Evolutionary conservation across 2,329 filamentous ascomycete genomes (phyloP).

Genomic region (Hymenoscyphus repandus): DNA sequence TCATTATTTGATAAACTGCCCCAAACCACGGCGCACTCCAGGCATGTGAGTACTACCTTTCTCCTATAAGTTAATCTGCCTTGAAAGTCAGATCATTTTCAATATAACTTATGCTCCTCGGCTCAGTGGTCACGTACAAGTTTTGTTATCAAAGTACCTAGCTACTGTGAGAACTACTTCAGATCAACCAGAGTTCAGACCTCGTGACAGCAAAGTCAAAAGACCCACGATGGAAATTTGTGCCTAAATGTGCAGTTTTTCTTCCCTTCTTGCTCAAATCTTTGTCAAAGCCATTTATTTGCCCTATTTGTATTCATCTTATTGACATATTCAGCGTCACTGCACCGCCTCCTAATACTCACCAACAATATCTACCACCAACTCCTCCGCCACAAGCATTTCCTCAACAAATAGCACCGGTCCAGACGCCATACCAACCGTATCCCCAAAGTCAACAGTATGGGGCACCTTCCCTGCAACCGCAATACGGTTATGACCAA

Average conservation of each 20-base stretch:
- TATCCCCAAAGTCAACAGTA: constrained; percentile 24
- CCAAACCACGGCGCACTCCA: constrained; percentile 42
- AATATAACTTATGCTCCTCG: too few species aligned
- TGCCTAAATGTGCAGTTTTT: background rate
- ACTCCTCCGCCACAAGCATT: constrained; percentile 17
- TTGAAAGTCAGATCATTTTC: background rate
- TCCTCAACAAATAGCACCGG: constrained; percentile 12
- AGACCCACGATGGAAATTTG: too few species aligned
- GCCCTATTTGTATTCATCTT: constrained; percentile 2
- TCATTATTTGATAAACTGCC: constrained; percentile 50
- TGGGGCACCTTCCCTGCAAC: constrained; percentile 14
- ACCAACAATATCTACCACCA: constrained; percentile 23
- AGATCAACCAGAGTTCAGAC: too few species aligned
- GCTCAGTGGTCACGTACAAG: too few species aligned
- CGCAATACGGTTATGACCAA: constrained; percentile 18
- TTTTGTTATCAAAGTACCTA: too few species aligned
- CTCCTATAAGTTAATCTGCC: background rate
- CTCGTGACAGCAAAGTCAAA: too few species aligned
- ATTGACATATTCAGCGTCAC: constrained; percentile 20
- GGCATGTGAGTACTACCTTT: constrained; percentile 43
- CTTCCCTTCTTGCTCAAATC: background rate
- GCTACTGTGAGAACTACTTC: too few species aligned
- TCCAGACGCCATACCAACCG: constrained; percentile 15
- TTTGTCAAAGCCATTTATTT: too few species aligned
- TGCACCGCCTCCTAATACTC: constrained; percentile 15